These are phyloP conservation scores for Rhododendron ovatum DNA, from an alignment of 148 eudicot species.

Conservation along the genomic window DNA sequence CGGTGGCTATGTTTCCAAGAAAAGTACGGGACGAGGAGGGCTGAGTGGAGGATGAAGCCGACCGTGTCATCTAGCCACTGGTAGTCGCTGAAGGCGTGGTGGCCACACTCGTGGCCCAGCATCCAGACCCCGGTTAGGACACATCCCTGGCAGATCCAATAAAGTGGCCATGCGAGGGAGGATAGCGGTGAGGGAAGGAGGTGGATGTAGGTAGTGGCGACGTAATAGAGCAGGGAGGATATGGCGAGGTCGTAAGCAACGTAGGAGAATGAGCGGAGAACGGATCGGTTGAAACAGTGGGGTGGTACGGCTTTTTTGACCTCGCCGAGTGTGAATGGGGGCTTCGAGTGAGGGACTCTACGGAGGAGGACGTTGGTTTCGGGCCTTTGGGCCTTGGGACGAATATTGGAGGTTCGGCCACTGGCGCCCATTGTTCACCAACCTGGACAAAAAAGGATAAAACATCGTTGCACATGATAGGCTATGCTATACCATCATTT, in stretches of 20 bases:
- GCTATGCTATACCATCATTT: background rate
- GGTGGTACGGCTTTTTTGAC: slow-evolving; percentile 82
- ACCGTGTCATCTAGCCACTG: slow-evolving; percentile 71
- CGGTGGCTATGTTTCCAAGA: slow-evolving; percentile 89
- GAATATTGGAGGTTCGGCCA: slow-evolving; percentile 45
- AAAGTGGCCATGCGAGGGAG: slow-evolving; percentile 66
- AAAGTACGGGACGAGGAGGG: slow-evolving; percentile 75
- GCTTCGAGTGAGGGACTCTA: slow-evolving; percentile 62
- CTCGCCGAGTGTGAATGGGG: slow-evolving; percentile 71
- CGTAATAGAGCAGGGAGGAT: slow-evolving; percentile 46
- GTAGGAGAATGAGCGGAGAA: slow-evolving; percentile 70
- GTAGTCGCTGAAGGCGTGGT: slow-evolving; percentile 66
- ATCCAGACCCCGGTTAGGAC: slow-evolving; percentile 58
- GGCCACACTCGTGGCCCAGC: slow-evolving; percentile 67
- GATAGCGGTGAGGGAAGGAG: slow-evolving; percentile 54
- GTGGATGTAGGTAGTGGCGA: slow-evolving; percentile 57
- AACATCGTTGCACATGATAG: background rate
- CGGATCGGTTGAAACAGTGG: slow-evolving; percentile 80
- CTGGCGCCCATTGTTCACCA: slow-evolving; percentile 65
- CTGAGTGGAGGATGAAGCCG: slow-evolving; percentile 77
- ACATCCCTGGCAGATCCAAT: slow-evolving; percentile 54
- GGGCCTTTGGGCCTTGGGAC: slow-evolving; percentile 31
- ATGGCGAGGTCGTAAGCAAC: slow-evolving; percentile 51
- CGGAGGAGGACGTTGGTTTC: slow-evolving; percentile 26
- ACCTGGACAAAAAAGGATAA: background rate